Conservation (phyloP, 257 asterid species). For the Jasminum sambac region DNA sequence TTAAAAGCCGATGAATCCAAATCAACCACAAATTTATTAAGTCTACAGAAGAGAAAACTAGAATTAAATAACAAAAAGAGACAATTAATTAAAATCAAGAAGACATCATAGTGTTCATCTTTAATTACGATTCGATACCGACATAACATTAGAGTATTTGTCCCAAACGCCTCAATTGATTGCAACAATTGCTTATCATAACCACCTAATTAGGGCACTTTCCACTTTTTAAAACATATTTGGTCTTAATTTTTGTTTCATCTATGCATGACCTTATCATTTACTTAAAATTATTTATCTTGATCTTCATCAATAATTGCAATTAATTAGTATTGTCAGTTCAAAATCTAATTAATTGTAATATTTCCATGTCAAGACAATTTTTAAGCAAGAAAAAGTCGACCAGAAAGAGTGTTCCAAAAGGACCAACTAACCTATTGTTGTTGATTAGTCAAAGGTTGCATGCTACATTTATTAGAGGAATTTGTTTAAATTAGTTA, state of each 20-base stretch:
- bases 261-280: slow-evolving; percentile 17
- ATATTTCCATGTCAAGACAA: slow-evolving; percentile 28
- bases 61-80: neutral
- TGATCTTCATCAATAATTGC: neutral
- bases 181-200: slow-evolving; percentile 23
- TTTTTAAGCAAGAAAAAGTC: slow-evolving; percentile 19
- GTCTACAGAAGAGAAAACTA: neutral
- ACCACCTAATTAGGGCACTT: slow-evolving; percentile 30
- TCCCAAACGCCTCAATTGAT: slow-evolving; percentile 32
- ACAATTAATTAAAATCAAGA: slow-evolving; percentile 6
- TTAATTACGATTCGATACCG: slow-evolving; percentile 47
- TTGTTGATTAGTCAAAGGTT: slow-evolving; percentile 22
- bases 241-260: slow-evolving; percentile 27
- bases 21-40: neutral
- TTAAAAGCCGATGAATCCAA: no score
- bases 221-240: slow-evolving; percentile 22
- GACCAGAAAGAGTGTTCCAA: slow-evolving; percentile 37
- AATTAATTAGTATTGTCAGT: neutral
- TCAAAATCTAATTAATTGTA: neutral
- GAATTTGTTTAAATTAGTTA: slow-evolving; percentile 1
- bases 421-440: slow-evolving; percentile 45
- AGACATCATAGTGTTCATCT: slow-evolving; percentile 6
- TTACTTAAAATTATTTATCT: slow-evolving; percentile 16
- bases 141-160: slow-evolving; percentile 47
- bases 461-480: slow-evolving; percentile 5